phyloP scores from a whole-genome alignment of 2,329 filamentous ascomycete species.

The Bipolaris sorokiniana region DNA sequence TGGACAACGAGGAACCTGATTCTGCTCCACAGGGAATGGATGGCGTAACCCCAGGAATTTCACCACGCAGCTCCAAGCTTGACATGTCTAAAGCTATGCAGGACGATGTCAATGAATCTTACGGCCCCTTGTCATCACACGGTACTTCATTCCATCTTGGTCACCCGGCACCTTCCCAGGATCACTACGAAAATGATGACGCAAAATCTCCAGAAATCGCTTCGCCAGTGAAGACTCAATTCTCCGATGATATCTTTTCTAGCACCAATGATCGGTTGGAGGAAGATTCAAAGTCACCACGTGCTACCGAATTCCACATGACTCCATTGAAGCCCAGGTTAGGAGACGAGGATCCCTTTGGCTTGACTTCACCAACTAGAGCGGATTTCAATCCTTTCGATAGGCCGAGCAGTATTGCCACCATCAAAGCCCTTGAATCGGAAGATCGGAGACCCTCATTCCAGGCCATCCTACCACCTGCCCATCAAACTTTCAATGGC shows the following conservation, averaged over 20 bases:
- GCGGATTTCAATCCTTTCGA: conserved; percentile 51
- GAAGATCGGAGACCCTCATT: conserved; percentile 45
- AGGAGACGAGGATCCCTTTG: conserved; percentile 47
- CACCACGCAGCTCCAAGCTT: conserved; percentile 35
- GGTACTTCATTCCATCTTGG: conserved; percentile 27
- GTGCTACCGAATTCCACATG: conserved; percentile 48
- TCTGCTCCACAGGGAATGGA: conserved; percentile 18
- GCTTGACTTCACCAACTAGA: conserved; percentile 49
- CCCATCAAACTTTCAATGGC: conserved; percentile 42
- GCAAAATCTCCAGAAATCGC: conserved; percentile 23
- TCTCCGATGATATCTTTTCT: conserved; percentile 42
- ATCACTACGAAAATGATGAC: neutral
- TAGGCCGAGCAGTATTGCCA: conserved; percentile 20
- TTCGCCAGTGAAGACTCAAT: conserved; percentile 51
- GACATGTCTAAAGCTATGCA: conserved; percentile 19
- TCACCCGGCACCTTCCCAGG: neutral
- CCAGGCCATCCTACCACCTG: conserved; percentile 45
- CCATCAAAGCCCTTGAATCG: conserved; percentile 23
- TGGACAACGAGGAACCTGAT: conserved; percentile 19
- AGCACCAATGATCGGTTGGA: conserved; percentile 37
- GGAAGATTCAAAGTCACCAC: conserved; percentile 46
- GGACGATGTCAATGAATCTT: conserved; percentile 22
- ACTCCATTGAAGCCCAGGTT: conserved; percentile 41
- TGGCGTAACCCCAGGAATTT: conserved; percentile 24
- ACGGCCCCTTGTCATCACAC: conserved; percentile 27